Percentiles rank a stretch among this genome's conserved stretches.
Evolutionary conservation across 1,139 yeast species (phyloP).

Genomic region (Casaregolazyma lundiana): DNA sequence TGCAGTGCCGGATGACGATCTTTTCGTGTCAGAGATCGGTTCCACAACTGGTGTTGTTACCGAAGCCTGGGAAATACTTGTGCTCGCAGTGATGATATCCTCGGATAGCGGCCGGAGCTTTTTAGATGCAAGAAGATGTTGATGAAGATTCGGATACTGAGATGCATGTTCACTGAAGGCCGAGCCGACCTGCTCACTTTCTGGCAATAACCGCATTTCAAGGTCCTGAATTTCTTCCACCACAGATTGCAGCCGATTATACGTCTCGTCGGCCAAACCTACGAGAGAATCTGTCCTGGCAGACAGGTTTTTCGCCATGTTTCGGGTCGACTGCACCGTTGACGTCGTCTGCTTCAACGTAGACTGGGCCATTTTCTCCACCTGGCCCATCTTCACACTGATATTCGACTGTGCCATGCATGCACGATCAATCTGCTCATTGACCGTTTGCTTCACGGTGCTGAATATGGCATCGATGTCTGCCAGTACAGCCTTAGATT

Average conservation of each 20-base stretch:
- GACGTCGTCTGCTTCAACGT: conserved; percentile 19
- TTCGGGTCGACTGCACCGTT: conserved; percentile 13
- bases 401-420: conserved; percentile 17
- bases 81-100: too few relatives aligned
- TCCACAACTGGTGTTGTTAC: too few relatives aligned
- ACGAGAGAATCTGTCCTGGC: conserved; percentile 17
- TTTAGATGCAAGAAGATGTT: conserved; percentile 15
- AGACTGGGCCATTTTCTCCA: conserved; percentile 20
- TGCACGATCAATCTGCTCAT: conserved; percentile 17
- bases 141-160: conserved; percentile 31
- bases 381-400: conserved; percentile 18
- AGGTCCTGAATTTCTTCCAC: conserved; percentile 20
- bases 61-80: background rate
- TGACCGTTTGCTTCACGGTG: conserved; percentile 19
- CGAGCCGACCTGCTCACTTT: conserved; percentile 23
- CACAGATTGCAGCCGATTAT: conserved; percentile 17
- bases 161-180: conserved; percentile 23
- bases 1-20: background rate
- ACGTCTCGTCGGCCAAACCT: conserved; percentile 17
- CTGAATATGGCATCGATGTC: conserved; percentile 15
- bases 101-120: background rate
- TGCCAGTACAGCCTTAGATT: conserved; percentile 14
- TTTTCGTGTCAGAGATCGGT: too few relatives aligned
- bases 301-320: conserved; percentile 14
- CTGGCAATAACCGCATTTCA: conserved; percentile 24